phyloP scores from a whole-genome alignment of 163 green algal genomes.

The Smithsoniella earleae region DNA sequence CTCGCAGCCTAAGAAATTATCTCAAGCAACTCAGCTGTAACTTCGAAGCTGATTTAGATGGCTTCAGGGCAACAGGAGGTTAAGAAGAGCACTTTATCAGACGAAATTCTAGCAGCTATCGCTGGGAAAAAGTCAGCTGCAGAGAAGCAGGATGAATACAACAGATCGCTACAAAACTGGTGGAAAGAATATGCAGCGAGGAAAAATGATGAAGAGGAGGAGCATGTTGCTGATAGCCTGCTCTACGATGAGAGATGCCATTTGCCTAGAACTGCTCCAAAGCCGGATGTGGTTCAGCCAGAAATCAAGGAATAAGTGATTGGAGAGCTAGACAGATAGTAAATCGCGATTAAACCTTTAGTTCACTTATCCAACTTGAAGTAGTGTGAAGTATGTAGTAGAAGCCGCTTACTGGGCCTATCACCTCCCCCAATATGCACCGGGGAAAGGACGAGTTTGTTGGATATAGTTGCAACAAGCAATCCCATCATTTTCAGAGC shows the following conservation, averaged over 20 bases:
- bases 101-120: constrained; percentile 43
- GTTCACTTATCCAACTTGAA: no score
- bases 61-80: no score
- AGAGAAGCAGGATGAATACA: constrained; percentile 44
- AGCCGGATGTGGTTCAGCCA: constrained; percentile 28
- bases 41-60: no score
- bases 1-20: no score
- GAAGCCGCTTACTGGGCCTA: not conserved
- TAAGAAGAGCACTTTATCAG: constrained; percentile 29
- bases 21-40: no score
- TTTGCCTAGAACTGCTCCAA: constrained; percentile 48
- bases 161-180: constrained; percentile 50
- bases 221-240: constrained; percentile 61
- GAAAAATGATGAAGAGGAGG: constrained; percentile 66
- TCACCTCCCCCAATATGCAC: no score
- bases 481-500: no score
- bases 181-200: constrained; percentile 58
- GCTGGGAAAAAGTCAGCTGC: constrained; percentile 36
- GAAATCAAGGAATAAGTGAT: not conserved
- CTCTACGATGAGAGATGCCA: constrained; percentile 61
- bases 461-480: no score
- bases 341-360: no score
- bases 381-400: not conserved
- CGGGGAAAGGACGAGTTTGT: no score
- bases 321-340: not conserved